Conservation (phyloP, 768 basidiomycete species). For the Kwoniella botswanensis region DNA sequence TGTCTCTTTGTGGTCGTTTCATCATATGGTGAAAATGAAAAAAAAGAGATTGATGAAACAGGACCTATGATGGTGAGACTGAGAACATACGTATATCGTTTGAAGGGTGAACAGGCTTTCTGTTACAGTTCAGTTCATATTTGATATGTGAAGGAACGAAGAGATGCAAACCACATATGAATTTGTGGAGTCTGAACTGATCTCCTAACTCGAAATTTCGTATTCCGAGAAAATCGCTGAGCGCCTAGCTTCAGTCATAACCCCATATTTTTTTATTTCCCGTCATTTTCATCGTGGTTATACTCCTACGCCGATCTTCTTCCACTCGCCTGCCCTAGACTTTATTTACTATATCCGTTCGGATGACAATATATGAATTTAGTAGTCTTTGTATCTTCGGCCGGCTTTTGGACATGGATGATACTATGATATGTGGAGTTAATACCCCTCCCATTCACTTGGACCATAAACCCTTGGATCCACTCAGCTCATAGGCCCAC, state of each 20-base stretch:
- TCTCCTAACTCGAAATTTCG: not conserved
- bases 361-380: not conserved
- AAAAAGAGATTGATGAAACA: not conserved
- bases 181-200: not conserved
- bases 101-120: not conserved
- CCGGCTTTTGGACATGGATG: not conserved
- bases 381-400: not conserved
- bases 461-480: not conserved
- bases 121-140: not conserved
- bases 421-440: not conserved
- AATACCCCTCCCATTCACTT: not conserved
- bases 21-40: not conserved
- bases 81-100: not conserved
- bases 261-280: not conserved
- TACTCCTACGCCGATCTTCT: not conserved
- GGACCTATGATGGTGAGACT: not conserved
- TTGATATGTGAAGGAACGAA: not conserved
- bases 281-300: not conserved
- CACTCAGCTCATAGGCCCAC: not conserved
- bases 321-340: not conserved
- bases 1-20: not conserved
- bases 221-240: not conserved
- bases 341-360: not conserved
- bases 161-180: not conserved
- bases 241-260: not conserved